phyloP scores from a whole-genome alignment of 1,284 basidiomycete genomes.

The Dichomitus squalens region DNA sequence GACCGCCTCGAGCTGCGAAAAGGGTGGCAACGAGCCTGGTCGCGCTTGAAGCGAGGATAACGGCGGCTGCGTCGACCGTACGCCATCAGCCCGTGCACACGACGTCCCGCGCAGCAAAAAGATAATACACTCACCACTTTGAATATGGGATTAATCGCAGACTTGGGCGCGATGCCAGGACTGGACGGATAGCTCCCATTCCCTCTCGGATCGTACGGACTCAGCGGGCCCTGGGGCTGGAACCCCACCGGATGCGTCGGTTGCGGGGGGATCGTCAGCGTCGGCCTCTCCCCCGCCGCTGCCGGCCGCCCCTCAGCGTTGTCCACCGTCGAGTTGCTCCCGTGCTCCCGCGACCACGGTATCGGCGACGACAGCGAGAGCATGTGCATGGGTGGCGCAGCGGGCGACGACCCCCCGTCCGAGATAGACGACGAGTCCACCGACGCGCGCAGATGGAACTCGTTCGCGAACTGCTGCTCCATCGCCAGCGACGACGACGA shows the following conservation, averaged over 20 bases:
- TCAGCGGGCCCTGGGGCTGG: constrained; percentile 35
- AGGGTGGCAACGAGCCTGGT: constrained; percentile 63
- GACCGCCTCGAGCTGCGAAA: constrained; percentile 77
- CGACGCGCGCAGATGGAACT: constrained; percentile 76
- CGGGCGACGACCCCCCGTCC: constrained; percentile 63
- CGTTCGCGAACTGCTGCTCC: constrained; percentile 79
- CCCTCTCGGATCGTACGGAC: constrained; percentile 31
- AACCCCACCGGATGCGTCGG: constrained; percentile 43
- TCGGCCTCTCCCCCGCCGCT: constrained; percentile 32
- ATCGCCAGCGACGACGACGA: constrained; percentile 83
- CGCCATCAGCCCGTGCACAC: neutral
- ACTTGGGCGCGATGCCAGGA: constrained; percentile 59
- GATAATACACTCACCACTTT: constrained; percentile 74
- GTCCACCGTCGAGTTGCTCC: constrained; percentile 30
- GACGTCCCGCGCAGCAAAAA: neutral
- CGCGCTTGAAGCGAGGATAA: constrained; percentile 40
- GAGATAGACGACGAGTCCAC: constrained; percentile 64
- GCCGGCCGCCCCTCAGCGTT: constrained; percentile 22
- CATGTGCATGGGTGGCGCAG: constrained; percentile 67
- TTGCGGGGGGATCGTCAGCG: constrained; percentile 50
- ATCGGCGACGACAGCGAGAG: constrained; percentile 68
- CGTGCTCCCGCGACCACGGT: constrained; percentile 34
- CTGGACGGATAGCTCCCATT: constrained; percentile 44
- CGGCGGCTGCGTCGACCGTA: constrained; percentile 46
- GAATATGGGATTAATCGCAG: constrained; percentile 87